Percentiles rank a stretch among this genome's conserved stretches.
Evolutionary conservation across 2,329 filamentous ascomycete species (phyloP).

Genomic region (Cladosporium halotolerans): DNA sequence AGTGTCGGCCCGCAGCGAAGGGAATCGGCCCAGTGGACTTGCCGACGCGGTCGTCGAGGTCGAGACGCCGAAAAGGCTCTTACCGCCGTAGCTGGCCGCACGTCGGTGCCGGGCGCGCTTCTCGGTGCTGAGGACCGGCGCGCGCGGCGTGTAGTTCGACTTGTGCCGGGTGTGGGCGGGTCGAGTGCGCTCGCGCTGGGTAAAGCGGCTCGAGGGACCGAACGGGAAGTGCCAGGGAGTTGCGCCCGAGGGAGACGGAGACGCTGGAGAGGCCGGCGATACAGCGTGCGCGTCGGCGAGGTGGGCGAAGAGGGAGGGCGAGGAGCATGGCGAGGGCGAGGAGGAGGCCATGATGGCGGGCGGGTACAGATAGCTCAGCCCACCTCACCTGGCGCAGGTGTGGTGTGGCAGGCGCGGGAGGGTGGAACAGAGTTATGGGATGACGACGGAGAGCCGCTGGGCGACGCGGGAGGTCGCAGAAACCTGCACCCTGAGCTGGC

Average conservation of each 20-base stretch:
- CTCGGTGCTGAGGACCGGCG: slow-evolving; percentile 25
- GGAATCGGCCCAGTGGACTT: slow-evolving; percentile 7
- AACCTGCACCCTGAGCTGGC: neutral
- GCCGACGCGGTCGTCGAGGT: slow-evolving; percentile 14
- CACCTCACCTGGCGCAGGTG: neutral
- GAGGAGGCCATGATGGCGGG: slow-evolving; percentile 1
- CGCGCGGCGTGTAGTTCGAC: slow-evolving; percentile 18
- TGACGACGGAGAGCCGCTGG: neutral
- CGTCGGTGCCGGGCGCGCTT: slow-evolving; percentile 23
- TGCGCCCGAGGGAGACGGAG: neutral
- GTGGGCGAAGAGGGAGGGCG: slow-evolving; percentile 8
- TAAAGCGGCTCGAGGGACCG: slow-evolving; percentile 28
- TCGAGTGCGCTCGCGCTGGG: slow-evolving; percentile 20
- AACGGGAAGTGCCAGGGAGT: slow-evolving; percentile 25
- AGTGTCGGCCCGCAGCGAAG: slow-evolving; percentile 14
- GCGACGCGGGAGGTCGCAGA: neutral
- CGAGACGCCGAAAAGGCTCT: neutral
- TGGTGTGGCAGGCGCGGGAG: neutral
- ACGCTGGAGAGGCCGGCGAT: neutral
- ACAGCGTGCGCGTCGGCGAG: neutral
- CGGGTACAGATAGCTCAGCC: neutral
- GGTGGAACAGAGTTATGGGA: neutral
- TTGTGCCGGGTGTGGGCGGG: slow-evolving; percentile 5
- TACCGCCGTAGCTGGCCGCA: slow-evolving; percentile 15
- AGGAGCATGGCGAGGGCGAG: slow-evolving; percentile 14